Conservation (phyloP, 345 rosid genomes). For the Bruguiera sexangula region DNA sequence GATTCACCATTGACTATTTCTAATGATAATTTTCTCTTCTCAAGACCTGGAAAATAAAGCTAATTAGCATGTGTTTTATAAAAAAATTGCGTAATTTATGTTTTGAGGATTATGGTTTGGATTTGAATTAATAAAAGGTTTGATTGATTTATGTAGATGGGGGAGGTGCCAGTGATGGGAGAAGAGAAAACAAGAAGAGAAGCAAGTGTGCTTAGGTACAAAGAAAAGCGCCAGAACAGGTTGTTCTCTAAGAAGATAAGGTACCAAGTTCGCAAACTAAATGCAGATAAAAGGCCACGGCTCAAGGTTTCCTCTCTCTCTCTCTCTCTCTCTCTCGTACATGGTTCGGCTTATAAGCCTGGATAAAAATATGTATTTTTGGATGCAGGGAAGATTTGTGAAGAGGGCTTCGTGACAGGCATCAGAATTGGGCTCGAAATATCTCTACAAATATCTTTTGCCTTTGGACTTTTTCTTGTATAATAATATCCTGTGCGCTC, state of each 20-base stretch:
- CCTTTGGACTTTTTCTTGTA: not conserved
- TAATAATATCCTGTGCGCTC: not conserved
- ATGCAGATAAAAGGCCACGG: conserved; percentile 76
- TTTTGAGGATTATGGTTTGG: not conserved
- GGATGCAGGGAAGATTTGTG: conserved; percentile 61
- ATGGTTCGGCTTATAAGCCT: not conserved
- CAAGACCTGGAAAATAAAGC: too few relatives aligned
- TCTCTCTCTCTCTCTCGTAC: not conserved
- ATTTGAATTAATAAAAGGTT: not conserved
- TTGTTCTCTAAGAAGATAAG: conserved; percentile 81
- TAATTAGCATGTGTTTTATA: too few relatives aligned
- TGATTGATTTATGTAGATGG: conserved; percentile 32
- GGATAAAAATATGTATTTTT: not conserved
- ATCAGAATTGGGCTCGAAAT: conserved; percentile 5
- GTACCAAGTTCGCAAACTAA: conserved; percentile 73
- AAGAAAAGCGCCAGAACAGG: conserved; percentile 64
- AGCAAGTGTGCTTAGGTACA: conserved; percentile 76
- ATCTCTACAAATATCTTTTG: conserved; percentile 25
- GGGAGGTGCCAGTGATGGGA: conserved; percentile 71
- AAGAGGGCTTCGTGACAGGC: conserved; percentile 29
- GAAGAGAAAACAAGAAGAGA: conserved; percentile 64
- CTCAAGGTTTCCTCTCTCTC: conserved; percentile 42
- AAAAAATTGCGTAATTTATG: not conserved
- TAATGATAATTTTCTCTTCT: too few relatives aligned
- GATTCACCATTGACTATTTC: too few relatives aligned